These are phyloP conservation scores for Xylariaceae sp. DNA, from an alignment of 2,329 filamentous ascomycete genomes.

Conservation along the genomic window DNA sequence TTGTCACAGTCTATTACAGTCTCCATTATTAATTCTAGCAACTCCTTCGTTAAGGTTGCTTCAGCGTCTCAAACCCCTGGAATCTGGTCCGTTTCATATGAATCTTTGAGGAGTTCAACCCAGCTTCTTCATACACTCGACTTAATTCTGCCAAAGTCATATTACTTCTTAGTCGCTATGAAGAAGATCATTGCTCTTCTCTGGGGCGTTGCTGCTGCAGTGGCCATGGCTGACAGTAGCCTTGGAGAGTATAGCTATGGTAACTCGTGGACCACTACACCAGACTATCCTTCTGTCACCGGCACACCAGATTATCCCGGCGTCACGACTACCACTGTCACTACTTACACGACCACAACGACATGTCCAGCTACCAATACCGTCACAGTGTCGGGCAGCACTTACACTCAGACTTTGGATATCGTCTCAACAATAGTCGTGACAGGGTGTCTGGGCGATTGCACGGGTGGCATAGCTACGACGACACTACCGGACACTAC, in stretches of 20 bases:
- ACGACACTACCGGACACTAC: constrained; percentile 37
- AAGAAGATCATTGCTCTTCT: too few relatives aligned
- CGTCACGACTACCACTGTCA: constrained; percentile 19
- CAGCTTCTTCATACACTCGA: constrained; percentile 6
- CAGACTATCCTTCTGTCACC: constrained; percentile 4
- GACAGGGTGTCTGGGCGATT: constrained; percentile 38
- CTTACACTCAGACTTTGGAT: constrained; percentile 39
- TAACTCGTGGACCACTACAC: constrained; percentile 6
- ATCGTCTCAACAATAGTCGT: constrained; percentile 43
- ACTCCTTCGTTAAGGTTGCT: constrained; percentile 33
- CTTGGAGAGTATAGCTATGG: too few relatives aligned
- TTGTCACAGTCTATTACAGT: too few relatives aligned
- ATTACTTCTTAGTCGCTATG: too few relatives aligned
- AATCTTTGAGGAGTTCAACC: constrained; percentile 7
- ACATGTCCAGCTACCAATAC: constrained; percentile 45
- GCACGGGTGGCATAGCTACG: constrained; percentile 29
- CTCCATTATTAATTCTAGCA: constrained; percentile 16
- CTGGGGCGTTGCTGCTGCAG: too few relatives aligned
- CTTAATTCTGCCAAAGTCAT: too few relatives aligned
- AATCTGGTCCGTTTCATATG: constrained; percentile 6
- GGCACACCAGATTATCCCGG: constrained; percentile 4
- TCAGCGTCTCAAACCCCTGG: constrained; percentile 16
- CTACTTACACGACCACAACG: constrained; percentile 41
- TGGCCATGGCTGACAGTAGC: too few relatives aligned
- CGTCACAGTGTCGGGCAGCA: constrained; percentile 37